Base-by-base conservation (phyloP, 2,329 filamentous ascomycete species). In the Neofusicoccum parvum region DNA sequence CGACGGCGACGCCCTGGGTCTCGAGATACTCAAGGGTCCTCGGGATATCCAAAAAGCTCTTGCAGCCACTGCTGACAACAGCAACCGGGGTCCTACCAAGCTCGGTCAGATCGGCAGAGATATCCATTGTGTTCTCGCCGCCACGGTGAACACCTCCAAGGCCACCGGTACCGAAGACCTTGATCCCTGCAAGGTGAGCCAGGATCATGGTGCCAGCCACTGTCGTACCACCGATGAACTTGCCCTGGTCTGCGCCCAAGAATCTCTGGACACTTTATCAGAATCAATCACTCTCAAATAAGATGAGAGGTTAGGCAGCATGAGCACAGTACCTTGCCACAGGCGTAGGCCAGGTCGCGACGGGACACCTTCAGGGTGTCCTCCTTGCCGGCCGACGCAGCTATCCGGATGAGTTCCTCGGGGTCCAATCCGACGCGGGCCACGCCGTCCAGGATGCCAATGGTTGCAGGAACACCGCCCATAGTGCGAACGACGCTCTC, bases 61-160 rank as follows among this genome's bases (percentile, higher is more conserved):
- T 99, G 80, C 92, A 96, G 14, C 95, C 95, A 69, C 91, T 92
- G 77, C 90, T 91, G 62, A 99, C 83, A 2, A 99, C 94, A 32
- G 94, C 90, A 62, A 99, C 90, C 11, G 92, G 88, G 7, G 94
- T 97, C 66, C 93, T 86, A 15, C 95, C 94, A 59, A 99, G 86
- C 82, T 98, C 95, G 3, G 92, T 97, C 67, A 99, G 84, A 79
- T 99, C 95, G 46, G 95, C 94, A 67, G 94, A 98, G 68, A 99
- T 87, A 75, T 99, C 95, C 88, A 98, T 90, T 7, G 90, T 91
- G 70, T 85, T 85, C 76, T 97, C 90, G 54, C 89, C 95, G 63
- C 92, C 94, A 50, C 94, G 88, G 78, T 99, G 95, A 27, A 99
- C 95, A 66, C 95, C 95, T 65, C 95, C 94, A 4, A 99, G 87